Evolutionary conservation across 225 moss, liverwort and hornwort species (phyloP), one percentile per base, ranked within the genome.

Genomic region (Anthoceros angustus): DNA sequence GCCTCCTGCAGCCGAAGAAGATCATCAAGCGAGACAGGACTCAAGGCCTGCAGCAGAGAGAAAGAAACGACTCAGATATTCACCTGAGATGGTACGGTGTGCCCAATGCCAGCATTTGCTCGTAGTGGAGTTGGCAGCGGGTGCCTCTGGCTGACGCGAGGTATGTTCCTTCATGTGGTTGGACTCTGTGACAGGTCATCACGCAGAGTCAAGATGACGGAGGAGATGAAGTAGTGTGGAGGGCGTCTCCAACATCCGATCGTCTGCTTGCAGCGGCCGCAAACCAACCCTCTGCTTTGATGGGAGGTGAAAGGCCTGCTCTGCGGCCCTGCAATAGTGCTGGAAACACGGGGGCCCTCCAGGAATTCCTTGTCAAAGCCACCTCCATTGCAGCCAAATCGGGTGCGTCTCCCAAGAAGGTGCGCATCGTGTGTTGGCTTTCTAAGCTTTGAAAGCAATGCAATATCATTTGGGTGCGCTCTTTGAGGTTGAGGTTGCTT

Each of bases 201-300:
- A 74, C 66, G 46, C 70, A 75, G 42, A 83, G 79, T 70, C 82
- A 83, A 72, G 78, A 78, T 38, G 79, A 82, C 40, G 79, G 63
- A 20, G 70, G 71, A 16, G 82, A 83, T 48, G 82, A 83, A 61
- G 65, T 83, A 11, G 77, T 79, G 46, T 83, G 82, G 82, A 79
- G 67, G 43, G 66, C 79, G 9, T 83, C 82, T 41, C 82, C 82
- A 10, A 83, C 82, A 42, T 76, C 79, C 26, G 77, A 76, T 64
- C 82, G 82, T 23, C 79, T 82, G 26, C 82, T 77, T 67, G 74
- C 74, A 16, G 74, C 79, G 3, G 39, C 78, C 15, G 39, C 66
- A 24, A 49, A 42, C 66, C 73, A 72, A 41, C 70, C 66, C 26
- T 62, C 64, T 14, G 63, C 65, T 42, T 65, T 25, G 1, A 12